A percentile compares a stretch with the other conserved stretches of the same genome.
Conservation (phyloP, 331 rosid genomes). For the Acacia concinna region DNA sequence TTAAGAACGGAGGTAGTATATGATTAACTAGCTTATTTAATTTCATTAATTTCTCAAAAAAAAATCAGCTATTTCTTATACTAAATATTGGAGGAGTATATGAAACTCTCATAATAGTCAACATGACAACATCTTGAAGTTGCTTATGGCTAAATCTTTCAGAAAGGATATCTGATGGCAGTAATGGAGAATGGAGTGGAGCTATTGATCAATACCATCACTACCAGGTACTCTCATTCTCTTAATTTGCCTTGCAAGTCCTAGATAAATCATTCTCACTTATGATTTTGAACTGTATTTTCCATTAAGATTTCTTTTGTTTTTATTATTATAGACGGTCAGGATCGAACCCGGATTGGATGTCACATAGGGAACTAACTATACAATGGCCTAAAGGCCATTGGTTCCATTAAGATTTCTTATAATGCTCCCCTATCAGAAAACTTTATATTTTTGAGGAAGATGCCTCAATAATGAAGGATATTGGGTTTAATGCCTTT, state of each 20-base stretch:
- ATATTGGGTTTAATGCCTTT: slow-evolving; percentile 58
- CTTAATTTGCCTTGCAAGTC: neutral
- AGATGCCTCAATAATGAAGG: slow-evolving; percentile 58
- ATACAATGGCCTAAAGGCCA: too few species aligned
- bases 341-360: too few species aligned
- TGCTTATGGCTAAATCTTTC: slow-evolving; percentile 1
- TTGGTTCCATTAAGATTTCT: slow-evolving; percentile 14
- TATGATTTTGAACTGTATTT: neutral
- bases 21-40: too few species aligned
- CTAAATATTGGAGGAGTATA: too few species aligned
- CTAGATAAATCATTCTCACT: neutral
- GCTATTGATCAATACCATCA: slow-evolving; percentile 63
- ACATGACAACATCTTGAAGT: neutral
- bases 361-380: too few species aligned
- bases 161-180: slow-evolving; percentile 45
- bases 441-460: slow-evolving; percentile 33
- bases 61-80: too few species aligned
- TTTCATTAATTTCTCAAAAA: too few species aligned
- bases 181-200: slow-evolving; percentile 47
- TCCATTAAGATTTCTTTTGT: slow-evolving; percentile 9
- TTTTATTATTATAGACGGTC: too few species aligned
- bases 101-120: too few species aligned
- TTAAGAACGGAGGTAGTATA: too few species aligned
- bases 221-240: slow-evolving; percentile 50
- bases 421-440: neutral